Base-by-base conservation (phyloP, 345 rosid species). In the Tarenaya hassleriana region DNA sequence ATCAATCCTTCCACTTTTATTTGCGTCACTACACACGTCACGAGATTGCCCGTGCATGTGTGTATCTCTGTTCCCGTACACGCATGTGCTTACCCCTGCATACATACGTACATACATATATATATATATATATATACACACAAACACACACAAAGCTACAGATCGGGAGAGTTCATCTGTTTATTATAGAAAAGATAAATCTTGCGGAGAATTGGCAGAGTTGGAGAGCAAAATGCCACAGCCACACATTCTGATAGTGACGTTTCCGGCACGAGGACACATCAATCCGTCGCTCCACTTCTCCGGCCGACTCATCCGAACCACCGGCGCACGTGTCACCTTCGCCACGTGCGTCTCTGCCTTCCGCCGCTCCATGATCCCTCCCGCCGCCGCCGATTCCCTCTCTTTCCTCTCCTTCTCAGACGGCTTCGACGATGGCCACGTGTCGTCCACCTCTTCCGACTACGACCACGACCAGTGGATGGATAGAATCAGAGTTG, bases 241-340 rank as follows among this genome's bases (percentile, higher is more conserved):
- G 29, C 79, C 79, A 3, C 86, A 79, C 56, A 43, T 83, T 64
- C 69, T 83, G 19, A 62, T 87, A 0, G 64, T 83, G 8, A 63
- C 83, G 1, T 79, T 14, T 43, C 89, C 96, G 0, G 73, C 71
- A 0, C 84, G 71, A 52, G 94, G 96, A 51, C 94, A 83, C 70
- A 60, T 83, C 16, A 87, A 83, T 65, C 96, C 94, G 1, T n/a
- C 67, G 66, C 78, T 81, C 72, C 80, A 73, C 27, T 77, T 83
- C 16, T 82, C 94, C 62, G 75, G 61, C 61, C 71, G 78, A 10
- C 73, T 87, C 16, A 35, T 76, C 7, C 62, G 53, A 32, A 43
- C 41, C 4, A 47, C 56, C 13, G 87, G 92, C 0, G 70, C 61
- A 1, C 73, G 42, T 9, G 87, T 79, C 58, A 87, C 92, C 59